These are phyloP conservation scores for Coniella lustricola DNA, from an alignment of 2,329 filamentous ascomycete species.

Conservation along the genomic window DNA sequence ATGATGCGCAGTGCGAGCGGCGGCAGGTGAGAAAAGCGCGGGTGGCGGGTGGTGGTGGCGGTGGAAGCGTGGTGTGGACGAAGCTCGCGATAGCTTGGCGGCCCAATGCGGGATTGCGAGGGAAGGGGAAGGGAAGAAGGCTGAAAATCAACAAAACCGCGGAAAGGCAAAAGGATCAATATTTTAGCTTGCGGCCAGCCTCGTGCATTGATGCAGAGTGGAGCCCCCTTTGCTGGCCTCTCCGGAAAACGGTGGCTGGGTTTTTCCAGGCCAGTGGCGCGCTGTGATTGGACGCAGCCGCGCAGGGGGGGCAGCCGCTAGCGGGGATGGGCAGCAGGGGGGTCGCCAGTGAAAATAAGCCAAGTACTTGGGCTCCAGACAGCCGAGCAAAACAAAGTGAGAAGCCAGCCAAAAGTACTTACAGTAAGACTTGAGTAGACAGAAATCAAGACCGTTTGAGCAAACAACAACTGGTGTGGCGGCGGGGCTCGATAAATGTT, in stretches of 20 bases:
- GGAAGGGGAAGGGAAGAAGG: conserved; percentile 19
- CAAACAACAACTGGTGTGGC: no score
- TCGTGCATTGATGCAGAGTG: conserved; percentile 18
- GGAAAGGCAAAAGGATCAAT: conserved; percentile 15
- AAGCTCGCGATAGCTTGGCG: conserved; percentile 21
- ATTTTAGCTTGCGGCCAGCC: conserved; percentile 21
- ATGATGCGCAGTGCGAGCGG: neutral
- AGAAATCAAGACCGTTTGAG: no score
- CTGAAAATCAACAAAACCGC: conserved; percentile 22
- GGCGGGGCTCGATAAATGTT: neutral
- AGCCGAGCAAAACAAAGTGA: no score
- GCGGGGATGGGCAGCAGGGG: conserved; percentile 1
- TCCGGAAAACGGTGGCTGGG: conserved; percentile 15
- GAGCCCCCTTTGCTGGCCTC: conserved; percentile 4
- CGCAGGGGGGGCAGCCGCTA: neutral
- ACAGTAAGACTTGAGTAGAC: no score
- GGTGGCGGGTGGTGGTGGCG: conserved; percentile 9
- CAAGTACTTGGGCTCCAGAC: no score
- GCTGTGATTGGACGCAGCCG: conserved; percentile 6
- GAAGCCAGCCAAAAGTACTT: no score
- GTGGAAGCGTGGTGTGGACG: conserved; percentile 13
- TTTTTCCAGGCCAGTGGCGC: conserved; percentile 10
- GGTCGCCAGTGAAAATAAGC: no score
- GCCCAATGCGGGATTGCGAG: conserved; percentile 15
- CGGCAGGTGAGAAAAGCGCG: conserved; percentile 7